These are phyloP conservation scores for Actinomortierella ambigua DNA, from an alignment of 371 early-diverging fungal genomes.

Conservation along the genomic window DNA sequence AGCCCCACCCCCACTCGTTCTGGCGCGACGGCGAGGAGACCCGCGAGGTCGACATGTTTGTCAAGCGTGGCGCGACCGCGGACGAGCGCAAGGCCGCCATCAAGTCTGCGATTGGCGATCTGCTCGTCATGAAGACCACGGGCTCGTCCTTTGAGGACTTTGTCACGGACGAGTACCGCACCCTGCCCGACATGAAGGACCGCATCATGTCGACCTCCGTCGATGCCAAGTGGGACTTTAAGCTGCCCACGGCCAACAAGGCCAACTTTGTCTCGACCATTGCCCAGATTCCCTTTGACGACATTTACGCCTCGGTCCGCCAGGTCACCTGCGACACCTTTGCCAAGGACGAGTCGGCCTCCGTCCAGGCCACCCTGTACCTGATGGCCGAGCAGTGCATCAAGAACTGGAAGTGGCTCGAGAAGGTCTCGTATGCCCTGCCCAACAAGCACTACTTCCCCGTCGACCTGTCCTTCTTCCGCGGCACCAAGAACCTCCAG, in stretches of 20 bases:
- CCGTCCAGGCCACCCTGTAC: constrained; percentile 77
- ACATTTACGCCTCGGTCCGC: constrained; percentile 61
- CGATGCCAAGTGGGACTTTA: constrained; percentile 72
- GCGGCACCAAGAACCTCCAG: constrained; percentile 72
- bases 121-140: constrained; percentile 79
- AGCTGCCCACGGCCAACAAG: constrained; percentile 35
- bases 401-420: constrained; percentile 63
- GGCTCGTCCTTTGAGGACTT: constrained; percentile 84
- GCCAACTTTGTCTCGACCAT: constrained; percentile 38
- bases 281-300: constrained; percentile 56
- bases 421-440: constrained; percentile 73
- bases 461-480: constrained; percentile 73
- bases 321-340: constrained; percentile 71
- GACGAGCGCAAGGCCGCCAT: constrained; percentile 55
- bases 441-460: constrained; percentile 89
- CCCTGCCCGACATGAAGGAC: constrained; percentile 76
- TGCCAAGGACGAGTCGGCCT: constrained; percentile 74
- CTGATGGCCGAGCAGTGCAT: constrained; percentile 72
- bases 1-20: constrained; percentile 81
- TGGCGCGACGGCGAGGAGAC: constrained; percentile 79
- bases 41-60: constrained; percentile 64
- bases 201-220: constrained; percentile 84
- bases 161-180: constrained; percentile 78
- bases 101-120: constrained; percentile 66
- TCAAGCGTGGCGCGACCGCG: constrained; percentile 49